Conservation (phyloP, 2,329 filamentous ascomycete species). For the Botrytis fabae region DNA sequence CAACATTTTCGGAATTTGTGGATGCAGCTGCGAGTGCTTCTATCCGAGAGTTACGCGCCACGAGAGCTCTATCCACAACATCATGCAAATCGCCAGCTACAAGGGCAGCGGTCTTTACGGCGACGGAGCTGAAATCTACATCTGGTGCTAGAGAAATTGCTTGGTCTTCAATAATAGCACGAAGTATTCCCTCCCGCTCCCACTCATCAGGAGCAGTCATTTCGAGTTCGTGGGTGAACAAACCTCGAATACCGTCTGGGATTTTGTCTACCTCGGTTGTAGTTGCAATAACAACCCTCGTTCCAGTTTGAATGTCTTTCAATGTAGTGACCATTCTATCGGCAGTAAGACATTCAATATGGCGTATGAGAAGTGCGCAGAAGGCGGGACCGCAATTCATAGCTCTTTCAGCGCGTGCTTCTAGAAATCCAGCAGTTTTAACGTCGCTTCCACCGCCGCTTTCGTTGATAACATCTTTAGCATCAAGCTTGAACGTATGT, state of each 20-base stretch:
- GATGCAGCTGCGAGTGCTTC: constrained; percentile 64
- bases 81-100: constrained; percentile 94
- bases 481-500: constrained; percentile 85
- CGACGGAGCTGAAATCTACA: constrained; percentile 81
- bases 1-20: constrained; percentile 44
- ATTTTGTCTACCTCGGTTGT: constrained; percentile 95
- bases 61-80: constrained; percentile 84
- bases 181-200: constrained; percentile 85
- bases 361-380: constrained; percentile 81
- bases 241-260: constrained; percentile 80
- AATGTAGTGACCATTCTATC: constrained; percentile 86
- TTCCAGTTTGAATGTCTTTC: constrained; percentile 77
- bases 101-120: constrained; percentile 91
- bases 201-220: constrained; percentile 90
- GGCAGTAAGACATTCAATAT: constrained; percentile 87
- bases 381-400: constrained; percentile 83
- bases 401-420: constrained; percentile 83
- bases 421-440: constrained; percentile 88
- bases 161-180: constrained; percentile 72
- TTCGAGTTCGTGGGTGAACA: constrained; percentile 95
- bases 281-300: constrained; percentile 84
- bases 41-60: constrained; percentile 73
- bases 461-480: constrained; percentile 93
- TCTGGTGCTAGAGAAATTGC: constrained; percentile 77
- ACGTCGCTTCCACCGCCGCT: constrained; percentile 85